Percentiles rank a stretch among this genome's conserved stretches.
These are phyloP conservation scores for Brassica rapa DNA, from an alignment of 345 rosid genomes.

Conservation along the genomic window DNA sequence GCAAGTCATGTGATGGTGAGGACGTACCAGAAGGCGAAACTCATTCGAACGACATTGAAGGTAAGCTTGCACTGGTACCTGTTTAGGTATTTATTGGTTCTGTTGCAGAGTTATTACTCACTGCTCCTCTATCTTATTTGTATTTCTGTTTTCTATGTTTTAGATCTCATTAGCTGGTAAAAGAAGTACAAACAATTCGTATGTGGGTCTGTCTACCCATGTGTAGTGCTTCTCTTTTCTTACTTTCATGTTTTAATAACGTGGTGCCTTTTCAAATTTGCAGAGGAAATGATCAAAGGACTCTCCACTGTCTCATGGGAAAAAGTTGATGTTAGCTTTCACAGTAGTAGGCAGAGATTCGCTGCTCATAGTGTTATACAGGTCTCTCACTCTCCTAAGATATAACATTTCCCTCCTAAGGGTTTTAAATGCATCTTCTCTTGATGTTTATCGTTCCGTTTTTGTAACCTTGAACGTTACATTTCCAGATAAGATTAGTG, in stretches of 20 bases:
- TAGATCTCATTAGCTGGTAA: conserved; percentile 15
- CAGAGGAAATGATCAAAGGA: conserved; percentile 81
- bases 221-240: conserved; percentile 13
- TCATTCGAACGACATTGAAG: conserved; percentile 72
- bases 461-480: background rate
- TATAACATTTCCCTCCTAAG: conserved; percentile 4
- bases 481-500: background rate
- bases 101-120: conserved; percentile 1
- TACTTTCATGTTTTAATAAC: conserved; percentile 1
- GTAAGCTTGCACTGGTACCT: conserved; percentile 39
- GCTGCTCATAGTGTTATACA: conserved; percentile 98
- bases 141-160: background rate
- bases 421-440: conserved; percentile 10
- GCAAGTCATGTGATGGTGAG: conserved; percentile 66
- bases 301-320: conserved; percentile 92
- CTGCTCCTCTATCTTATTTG: background rate
- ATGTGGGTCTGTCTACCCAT: conserved; percentile 6
- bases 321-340: conserved; percentile 93
- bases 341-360: conserved; percentile 70
- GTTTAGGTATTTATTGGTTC: background rate
- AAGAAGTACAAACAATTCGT: conserved; percentile 8
- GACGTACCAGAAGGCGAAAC: conserved; percentile 45
- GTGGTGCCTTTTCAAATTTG: conserved; percentile 21
- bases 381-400: conserved; percentile 48
- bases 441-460: conserved; percentile 1